A percentile compares a stretch with the other conserved stretches of the same genome.
Evolutionary conservation across 2,329 filamentous ascomycete species (phyloP).

Genomic region (Ophiocordyceps polyrhachis-furcata): DNA sequence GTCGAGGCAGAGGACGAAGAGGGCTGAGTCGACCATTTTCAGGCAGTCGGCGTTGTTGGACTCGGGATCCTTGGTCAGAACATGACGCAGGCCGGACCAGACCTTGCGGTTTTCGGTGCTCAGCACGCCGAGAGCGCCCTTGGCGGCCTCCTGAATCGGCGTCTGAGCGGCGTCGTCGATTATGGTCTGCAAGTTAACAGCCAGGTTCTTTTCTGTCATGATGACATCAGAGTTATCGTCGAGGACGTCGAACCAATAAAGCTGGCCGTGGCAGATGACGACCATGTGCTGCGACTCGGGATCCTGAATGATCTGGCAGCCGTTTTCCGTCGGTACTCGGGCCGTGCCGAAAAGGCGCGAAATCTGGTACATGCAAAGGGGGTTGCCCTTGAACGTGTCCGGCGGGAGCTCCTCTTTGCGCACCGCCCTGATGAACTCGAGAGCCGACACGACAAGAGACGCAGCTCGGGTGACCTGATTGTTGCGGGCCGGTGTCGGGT

Average conservation of each 20-base stretch:
- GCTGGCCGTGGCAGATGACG: conserved; percentile 83
- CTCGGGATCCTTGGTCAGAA: conserved; percentile 65
- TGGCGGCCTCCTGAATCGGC: conserved; percentile 87
- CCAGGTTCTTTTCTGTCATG: conserved; percentile 90
- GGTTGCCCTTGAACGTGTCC: conserved; percentile 65
- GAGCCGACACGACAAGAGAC: conserved; percentile 72
- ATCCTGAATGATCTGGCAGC: conserved; percentile 91
- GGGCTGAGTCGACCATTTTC: conserved; percentile 83
- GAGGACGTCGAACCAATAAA: conserved; percentile 97
- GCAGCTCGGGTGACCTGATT: conserved; percentile 92
- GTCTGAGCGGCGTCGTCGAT: conserved; percentile 78
- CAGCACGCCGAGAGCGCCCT: conserved; percentile 78
- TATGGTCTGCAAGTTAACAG: conserved; percentile 80
- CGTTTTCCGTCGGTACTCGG: conserved; percentile 80
- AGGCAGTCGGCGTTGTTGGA: conserved; percentile 94
- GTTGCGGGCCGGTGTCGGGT: conserved; percentile 87
- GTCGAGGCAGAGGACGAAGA: conserved; percentile 85
- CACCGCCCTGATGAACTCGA: conserved; percentile 85
- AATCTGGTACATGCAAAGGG: conserved; percentile 97
- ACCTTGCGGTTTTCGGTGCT: conserved; percentile 93
- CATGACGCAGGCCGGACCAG: conserved; percentile 81
- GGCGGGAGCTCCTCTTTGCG: conserved; percentile 83
- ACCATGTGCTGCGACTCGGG: conserved; percentile 84
- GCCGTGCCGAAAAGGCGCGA: conserved; percentile 89
- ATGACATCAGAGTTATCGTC: conserved; percentile 90